Conservation (phyloP, 495 filamentous ascomycete species). For the Annulohypoxylon maeteangense region DNA sequence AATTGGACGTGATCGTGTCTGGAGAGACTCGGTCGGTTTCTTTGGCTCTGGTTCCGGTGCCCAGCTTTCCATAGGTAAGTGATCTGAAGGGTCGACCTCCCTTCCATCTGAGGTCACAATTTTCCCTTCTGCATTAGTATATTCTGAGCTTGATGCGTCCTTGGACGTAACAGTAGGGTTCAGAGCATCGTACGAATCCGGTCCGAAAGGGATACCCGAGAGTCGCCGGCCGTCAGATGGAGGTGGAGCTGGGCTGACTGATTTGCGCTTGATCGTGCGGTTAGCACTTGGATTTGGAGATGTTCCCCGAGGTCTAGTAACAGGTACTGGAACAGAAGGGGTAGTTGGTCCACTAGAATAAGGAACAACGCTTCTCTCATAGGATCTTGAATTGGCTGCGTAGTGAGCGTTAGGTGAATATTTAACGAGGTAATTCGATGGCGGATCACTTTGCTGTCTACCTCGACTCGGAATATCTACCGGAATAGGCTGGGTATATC, state of each 20-base stretch:
- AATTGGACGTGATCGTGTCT: slow-evolving; percentile 56
- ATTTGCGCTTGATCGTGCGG: slow-evolving; percentile 74
- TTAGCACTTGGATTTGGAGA: slow-evolving; percentile 66
- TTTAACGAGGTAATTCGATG: slow-evolving; percentile 48
- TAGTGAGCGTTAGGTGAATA: slow-evolving; percentile 52
- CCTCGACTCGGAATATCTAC: slow-evolving; percentile 52
- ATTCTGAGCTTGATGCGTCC: slow-evolving; percentile 47
- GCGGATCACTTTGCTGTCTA: slow-evolving; percentile 54
- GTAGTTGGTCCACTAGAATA: slow-evolving; percentile 55
- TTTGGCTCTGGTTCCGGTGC: slow-evolving; percentile 92
- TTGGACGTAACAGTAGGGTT: slow-evolving; percentile 67
- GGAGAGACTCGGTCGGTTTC: slow-evolving; percentile 56
- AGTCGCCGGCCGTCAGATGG: slow-evolving; percentile 63
- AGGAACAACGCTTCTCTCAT: slow-evolving; percentile 49
- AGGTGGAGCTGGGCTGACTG: slow-evolving; percentile 76
- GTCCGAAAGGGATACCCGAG: slow-evolving; percentile 82
- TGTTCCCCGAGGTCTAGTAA: slow-evolving; percentile 59
- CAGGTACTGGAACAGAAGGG: slow-evolving; percentile 45
- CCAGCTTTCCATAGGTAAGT: slow-evolving; percentile 90
- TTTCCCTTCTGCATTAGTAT: slow-evolving; percentile 61
- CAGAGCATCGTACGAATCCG: slow-evolving; percentile 84
- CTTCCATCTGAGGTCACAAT: slow-evolving; percentile 87
- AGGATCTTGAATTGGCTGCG: slow-evolving; percentile 48
- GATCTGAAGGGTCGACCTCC: slow-evolving; percentile 91
- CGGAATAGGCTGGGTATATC: slow-evolving; percentile 53